Evolutionary conservation across 2,329 filamentous ascomycete species (phyloP), one percentile per base, ranked within the genome.

Genomic region (Epichloe uncinata): DNA sequence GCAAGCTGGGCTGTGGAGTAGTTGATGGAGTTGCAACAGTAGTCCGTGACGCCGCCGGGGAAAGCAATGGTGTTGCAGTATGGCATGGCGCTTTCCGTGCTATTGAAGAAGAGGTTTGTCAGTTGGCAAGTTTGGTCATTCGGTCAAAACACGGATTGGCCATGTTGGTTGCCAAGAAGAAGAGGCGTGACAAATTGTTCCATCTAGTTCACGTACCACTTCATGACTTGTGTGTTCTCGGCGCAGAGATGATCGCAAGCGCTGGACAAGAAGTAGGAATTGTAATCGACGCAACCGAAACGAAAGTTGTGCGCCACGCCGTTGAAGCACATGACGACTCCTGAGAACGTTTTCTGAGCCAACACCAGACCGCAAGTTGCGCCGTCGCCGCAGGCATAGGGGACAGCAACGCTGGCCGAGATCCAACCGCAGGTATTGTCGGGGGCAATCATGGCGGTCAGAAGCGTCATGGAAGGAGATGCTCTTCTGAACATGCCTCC

Each of bases 381-480:
- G 22, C 53, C 54, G 16, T 45, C 53, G 15, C 56, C 57, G 53
- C 73, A 76, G 12, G 62, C 68, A 54, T 67, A 73, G 4, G 63
- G 63, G 2, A 64, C 66, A 18, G 62, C 70, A 12, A 63, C 49
- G 30, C 61, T 63, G 34, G 68, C 73, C 30, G 63, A 65, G 38
- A 77, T 59, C 56, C 66, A 77, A 54, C 74, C 74, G 52, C 74
- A 77, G 0, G 70, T 74, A 52, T 73, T 73, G 56, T 75, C 72
- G 1, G 71, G 69, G 11, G 67, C 73, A 49, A 72, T 57, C 52
- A 49, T 45, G 61, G 59, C 50, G 61, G 63, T 56, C 56, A 64
- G 34, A 61, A 35, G 49, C 40, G 40, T 30, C 13, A 30, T 15
- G 4, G 22, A 33, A 15, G 33, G 18, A 3, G 16, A 3, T 16